These are phyloP conservation scores for Endoconidiophora polonica DNA, from an alignment of 2,329 filamentous ascomycete genomes.

Conservation along the genomic window DNA sequence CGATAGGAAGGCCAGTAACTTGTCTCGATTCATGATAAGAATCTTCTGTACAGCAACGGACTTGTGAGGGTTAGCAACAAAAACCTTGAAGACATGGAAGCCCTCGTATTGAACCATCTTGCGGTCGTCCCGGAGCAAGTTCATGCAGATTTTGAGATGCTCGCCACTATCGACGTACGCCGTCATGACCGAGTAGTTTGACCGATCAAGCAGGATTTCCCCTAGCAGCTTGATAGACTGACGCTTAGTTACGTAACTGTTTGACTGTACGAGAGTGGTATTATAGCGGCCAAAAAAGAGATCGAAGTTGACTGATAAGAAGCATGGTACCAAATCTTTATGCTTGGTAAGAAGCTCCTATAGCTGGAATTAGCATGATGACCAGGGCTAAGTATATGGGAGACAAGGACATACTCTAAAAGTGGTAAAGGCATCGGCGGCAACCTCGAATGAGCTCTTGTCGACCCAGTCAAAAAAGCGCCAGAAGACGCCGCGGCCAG, in stretches of 20 bases:
- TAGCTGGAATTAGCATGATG: not conserved
- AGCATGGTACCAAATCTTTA: constrained; percentile 77
- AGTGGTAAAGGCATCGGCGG: constrained; percentile 92
- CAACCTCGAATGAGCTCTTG: constrained; percentile 88
- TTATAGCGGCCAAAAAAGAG: constrained; percentile 90
- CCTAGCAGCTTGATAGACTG: constrained; percentile 96
- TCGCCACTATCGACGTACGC: constrained; percentile 89
- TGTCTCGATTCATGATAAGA: constrained; percentile 87
- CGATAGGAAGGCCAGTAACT: constrained; percentile 73
- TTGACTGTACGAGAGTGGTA: constrained; percentile 68
- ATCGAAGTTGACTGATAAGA: constrained; percentile 78
- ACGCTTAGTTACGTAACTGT: constrained; percentile 92
- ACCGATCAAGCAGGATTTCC: constrained; percentile 82
- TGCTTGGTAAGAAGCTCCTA: constrained; percentile 89
- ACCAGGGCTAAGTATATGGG: not conserved
- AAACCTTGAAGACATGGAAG: constrained; percentile 99
- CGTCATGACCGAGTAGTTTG: constrained; percentile 98
- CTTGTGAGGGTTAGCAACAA: constrained; percentile 97
- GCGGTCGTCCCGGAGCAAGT: constrained; percentile 79
- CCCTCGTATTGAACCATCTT: constrained; percentile 99
- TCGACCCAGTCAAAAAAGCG: constrained; percentile 96
- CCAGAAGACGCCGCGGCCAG: constrained; percentile 82
- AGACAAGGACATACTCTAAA: constrained; percentile 51
- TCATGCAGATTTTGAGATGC: constrained; percentile 97
- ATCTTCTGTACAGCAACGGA: constrained; percentile 92